Base-by-base conservation (phyloP, 805 yeast species). In the Wickerhamiella lipophila region DNA sequence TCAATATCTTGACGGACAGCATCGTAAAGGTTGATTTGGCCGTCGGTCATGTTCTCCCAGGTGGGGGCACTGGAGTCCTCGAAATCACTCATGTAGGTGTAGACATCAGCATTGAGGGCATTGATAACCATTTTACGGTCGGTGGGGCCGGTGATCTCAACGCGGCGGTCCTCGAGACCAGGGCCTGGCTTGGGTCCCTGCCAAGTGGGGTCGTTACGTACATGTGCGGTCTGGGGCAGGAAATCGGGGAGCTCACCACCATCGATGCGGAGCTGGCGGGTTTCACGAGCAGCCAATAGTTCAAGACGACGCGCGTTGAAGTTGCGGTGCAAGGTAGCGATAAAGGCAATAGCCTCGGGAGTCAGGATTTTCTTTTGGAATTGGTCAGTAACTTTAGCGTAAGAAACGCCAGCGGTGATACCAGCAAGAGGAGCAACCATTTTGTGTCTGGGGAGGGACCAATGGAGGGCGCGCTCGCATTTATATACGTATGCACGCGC, bases 71-170 rank as follows among this genome's bases (percentile, higher is more conserved):
- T 70, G 21, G 83, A 78, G 64, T 79, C 85, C 66, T 80, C 85
- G 55, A 79, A 79, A 62, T 80, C 85, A 49, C 83, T 78, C 85
- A 79, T 80, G 66, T 79, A 80, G 42, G 84, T 78, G 58, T 78
- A 81, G 42, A 79, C 85, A 40, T 71, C 71, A 13, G 83, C 72
- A 67, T 79, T 79, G 60, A 79, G 72, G 32, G 85, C 85, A 56
- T 79, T 79, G 68, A 79, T 78, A 51, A 79, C 83, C 85, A 79
- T 79, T 63, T 79, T 79, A 53, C 84, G 71, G 64, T 79, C 85
- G 42, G 83, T 77, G 42, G 85, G 85, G 35, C 86, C 86, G 44
- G 85, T 79, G 65, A 79, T 79, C 64, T 79, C 85, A 50, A 78
- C 83, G 56, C 85, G 72, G 60, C 85, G 73, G 70, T 80, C 85